Percentiles rank a stretch among this genome's conserved stretches.
phyloP scores from a whole-genome alignment of 345 rosid genomes.

The Sonneratia alba region DNA sequence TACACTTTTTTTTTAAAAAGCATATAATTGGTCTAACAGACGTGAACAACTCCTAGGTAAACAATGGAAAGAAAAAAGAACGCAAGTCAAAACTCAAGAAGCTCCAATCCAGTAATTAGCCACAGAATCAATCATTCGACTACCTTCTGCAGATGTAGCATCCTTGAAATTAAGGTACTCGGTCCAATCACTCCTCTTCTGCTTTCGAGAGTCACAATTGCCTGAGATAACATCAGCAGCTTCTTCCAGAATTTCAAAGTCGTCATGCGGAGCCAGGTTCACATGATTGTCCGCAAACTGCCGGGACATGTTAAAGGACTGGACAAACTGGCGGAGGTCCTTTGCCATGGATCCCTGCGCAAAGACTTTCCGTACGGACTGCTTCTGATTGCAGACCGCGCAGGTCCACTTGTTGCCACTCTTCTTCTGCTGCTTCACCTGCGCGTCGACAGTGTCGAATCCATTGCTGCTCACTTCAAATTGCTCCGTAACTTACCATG shows the following conservation, averaged over 20 bases:
- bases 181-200: conserved; percentile 48
- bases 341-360: conserved; percentile 58
- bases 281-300: conserved; percentile 19
- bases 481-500: background rate
- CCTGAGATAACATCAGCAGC: conserved; percentile 6
- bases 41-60: background rate
- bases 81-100: background rate
- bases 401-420: conserved; percentile 74
- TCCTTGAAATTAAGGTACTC: conserved; percentile 39
- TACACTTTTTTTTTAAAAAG: background rate
- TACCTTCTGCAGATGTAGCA: conserved; percentile 22
- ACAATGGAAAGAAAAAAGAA: background rate
- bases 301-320: conserved; percentile 70
- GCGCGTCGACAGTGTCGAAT: background rate
- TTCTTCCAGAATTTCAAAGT: background rate
- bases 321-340: conserved; percentile 68
- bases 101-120: too few species aligned
- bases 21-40: background rate
- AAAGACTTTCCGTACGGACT: conserved; percentile 56
- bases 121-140: background rate
- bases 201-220: conserved; percentile 13
- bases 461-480: background rate
- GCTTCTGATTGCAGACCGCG: conserved; percentile 75
- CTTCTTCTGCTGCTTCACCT: conserved; percentile 91
- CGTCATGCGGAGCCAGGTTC: background rate